Evolutionary conservation across 768 basidiomycete genomes (phyloP).

Genomic region (Phlebiopsis gigantea): DNA sequence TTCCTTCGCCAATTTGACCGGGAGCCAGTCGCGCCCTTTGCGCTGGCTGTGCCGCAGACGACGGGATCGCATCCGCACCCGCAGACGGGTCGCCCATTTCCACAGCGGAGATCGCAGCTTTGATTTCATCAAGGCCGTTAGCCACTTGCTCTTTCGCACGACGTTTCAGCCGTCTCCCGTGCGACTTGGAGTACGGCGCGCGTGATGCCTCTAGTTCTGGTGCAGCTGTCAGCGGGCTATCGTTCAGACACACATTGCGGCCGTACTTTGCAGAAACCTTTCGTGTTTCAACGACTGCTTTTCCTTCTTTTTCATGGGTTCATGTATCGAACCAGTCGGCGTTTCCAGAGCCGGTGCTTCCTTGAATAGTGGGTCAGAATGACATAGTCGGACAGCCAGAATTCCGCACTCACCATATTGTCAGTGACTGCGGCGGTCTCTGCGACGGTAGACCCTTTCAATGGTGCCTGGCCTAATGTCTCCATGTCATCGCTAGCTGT

Average conservation of each 20-base stretch:
- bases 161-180: slow-evolving; percentile 63
- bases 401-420: background rate
- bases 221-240: background rate
- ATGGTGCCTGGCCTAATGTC: background rate
- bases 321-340: background rate
- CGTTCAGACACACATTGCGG: background rate
- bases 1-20: slow-evolving; percentile 67
- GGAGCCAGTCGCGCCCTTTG: slow-evolving; percentile 27
- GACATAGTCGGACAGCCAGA: background rate
- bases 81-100: slow-evolving; percentile 28
- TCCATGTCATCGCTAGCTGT: background rate
- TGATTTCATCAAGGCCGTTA: slow-evolving; percentile 30
- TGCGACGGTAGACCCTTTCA: background rate
- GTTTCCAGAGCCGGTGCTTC: background rate
- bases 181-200: slow-evolving; percentile 66
- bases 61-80: slow-evolving; percentile 6
- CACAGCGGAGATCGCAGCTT: slow-evolving; percentile 49
- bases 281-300: slow-evolving; percentile 63
- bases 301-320: slow-evolving; percentile 52
- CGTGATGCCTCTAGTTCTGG: slow-evolving; percentile 45
- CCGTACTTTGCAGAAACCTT: slow-evolving; percentile 62
- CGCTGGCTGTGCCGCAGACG: slow-evolving; percentile 4
- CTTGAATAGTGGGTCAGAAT: background rate
- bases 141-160: slow-evolving; percentile 45
- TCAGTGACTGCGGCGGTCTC: background rate